Evolutionary conservation across 768 basidiomycete genomes (phyloP), one percentile per base, ranked within the genome.

Genomic region (Calocera viscosa): DNA sequence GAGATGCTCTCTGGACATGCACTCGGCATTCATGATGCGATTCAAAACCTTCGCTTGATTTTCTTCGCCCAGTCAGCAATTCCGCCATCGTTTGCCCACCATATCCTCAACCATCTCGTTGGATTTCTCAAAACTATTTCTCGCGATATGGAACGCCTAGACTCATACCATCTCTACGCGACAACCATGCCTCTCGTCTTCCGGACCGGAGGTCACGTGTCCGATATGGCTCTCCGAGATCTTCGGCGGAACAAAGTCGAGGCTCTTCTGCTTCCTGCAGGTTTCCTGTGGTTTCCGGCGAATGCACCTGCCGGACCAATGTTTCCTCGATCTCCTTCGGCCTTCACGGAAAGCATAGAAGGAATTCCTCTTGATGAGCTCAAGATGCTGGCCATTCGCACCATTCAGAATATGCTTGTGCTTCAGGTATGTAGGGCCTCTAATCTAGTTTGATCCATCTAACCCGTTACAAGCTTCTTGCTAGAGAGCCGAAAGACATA

Each of bases 201-300:
- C 2, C 80, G 80, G 35, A 74, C 90, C 7, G 81, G 80, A 3
- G 76, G 79, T 2, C 86, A 88, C 74, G 88, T 91, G 70, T 84
- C 83, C 71, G 86, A 85, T 14, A 80, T 91, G 78, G 84, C 86
- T 2, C 80, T 87, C 47, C 82, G 86, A 26, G 89, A 89, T 68
- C 80, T 91, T 65, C 82, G 86, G 28, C 83, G 86, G 63, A 84
- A 87, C 14, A 91, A 90, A 72, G 76, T 88, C 14, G 89, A 91
- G 64, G 72, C 77, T 32, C 82, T 88, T 68, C 76, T 90, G 41
- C 79, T 89, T 30, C 89, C 89, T 0, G 83, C 87, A 0, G 87
- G 87, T 1, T 80, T 85, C 0, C 75, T 90, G 8, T 90, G 88
- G 87, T 89, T 88, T 70, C 72, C 82, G 0, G 72, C 82, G 0